These are phyloP conservation scores for Cryoendolithus antarcticus DNA, from an alignment of 2,329 filamentous ascomycete species.

Conservation along the genomic window DNA sequence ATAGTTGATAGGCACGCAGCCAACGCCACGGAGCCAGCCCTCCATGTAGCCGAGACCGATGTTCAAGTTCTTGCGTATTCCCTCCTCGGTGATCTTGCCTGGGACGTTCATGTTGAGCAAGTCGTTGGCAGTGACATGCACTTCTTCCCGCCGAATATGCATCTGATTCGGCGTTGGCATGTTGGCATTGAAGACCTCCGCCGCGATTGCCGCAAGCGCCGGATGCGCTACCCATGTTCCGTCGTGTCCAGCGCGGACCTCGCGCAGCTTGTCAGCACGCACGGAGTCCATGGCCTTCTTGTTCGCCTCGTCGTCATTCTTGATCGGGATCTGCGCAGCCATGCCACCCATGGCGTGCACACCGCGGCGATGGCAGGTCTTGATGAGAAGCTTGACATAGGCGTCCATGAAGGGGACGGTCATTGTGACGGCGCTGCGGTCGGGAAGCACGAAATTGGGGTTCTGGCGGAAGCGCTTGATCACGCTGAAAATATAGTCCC, in stretches of 20 bases:
- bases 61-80: conserved; percentile 94
- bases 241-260: conserved; percentile 90
- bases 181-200: conserved; percentile 90
- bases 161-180: conserved; percentile 99
- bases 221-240: conserved; percentile 97
- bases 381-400: conserved; percentile 93
- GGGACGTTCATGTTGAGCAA: conserved; percentile 97
- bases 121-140: conserved; percentile 74
- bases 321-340: conserved; percentile 98
- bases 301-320: conserved; percentile 82
- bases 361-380: conserved; percentile 91
- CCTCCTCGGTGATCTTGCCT: conserved; percentile 80
- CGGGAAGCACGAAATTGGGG: conserved; percentile 81
- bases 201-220: conserved; percentile 74
- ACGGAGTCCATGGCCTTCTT: conserved; percentile 90
- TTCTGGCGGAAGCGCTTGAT: conserved; percentile 99
- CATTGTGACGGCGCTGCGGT: conserved; percentile 88
- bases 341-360: conserved; percentile 99
- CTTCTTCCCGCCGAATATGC: conserved; percentile 80
- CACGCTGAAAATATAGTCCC: conserved; percentile 99
- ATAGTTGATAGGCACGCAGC: conserved; percentile 95
- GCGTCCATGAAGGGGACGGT: conserved; percentile 97
- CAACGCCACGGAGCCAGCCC: conserved; percentile 87
- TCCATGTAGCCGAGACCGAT: conserved; percentile 98
- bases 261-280: conserved; percentile 87